Conservation (phyloP, 2,329 filamentous ascomycete species). For the Tolypocladium endophyticum region DNA sequence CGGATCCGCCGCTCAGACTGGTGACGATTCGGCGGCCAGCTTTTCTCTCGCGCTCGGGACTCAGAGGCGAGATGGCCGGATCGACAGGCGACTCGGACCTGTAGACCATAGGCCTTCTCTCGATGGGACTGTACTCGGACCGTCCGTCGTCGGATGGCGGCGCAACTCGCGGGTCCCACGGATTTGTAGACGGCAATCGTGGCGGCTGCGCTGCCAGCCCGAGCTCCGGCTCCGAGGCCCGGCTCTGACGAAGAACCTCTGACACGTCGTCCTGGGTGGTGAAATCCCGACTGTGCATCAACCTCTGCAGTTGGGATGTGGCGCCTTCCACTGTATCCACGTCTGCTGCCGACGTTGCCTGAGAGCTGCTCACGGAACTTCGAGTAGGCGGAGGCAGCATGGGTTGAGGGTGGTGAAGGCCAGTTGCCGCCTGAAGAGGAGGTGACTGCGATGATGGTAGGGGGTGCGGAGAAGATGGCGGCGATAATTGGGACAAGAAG, state of each 20-base stretch:
- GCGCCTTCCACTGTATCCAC: conserved; percentile 15
- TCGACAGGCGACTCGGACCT: conserved; percentile 8
- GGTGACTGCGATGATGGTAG: conserved; percentile 3
- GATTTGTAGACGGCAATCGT: conserved; percentile 29
- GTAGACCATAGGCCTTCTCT: conserved; percentile 8
- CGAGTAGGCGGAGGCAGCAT: neutral
- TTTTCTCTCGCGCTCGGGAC: neutral
- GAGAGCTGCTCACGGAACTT: conserved; percentile 2
- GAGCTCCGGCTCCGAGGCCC: conserved; percentile 6
- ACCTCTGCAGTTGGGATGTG: conserved; percentile 15
- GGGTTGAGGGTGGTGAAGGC: neutral
- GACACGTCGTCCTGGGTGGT: neutral
- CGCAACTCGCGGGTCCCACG: conserved; percentile 27
- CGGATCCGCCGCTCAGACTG: conserved; percentile 1
- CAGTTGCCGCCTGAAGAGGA: neutral
- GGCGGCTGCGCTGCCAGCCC: conserved; percentile 14
- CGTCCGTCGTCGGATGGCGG: conserved; percentile 10
- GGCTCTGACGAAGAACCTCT: conserved; percentile 4
- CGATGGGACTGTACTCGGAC: conserved; percentile 9
- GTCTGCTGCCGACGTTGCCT: neutral
- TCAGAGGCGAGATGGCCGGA: conserved; percentile 6
- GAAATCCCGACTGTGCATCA: conserved; percentile 8
- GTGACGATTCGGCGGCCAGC: neutral
- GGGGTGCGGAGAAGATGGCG: conserved; percentile 13
- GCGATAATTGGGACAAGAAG: conserved; percentile 15